Evolutionary conservation across 129 eudicot species (phyloP), one percentile per base, ranked within the genome.

Genomic region (Centrapalus pauciflorus): DNA sequence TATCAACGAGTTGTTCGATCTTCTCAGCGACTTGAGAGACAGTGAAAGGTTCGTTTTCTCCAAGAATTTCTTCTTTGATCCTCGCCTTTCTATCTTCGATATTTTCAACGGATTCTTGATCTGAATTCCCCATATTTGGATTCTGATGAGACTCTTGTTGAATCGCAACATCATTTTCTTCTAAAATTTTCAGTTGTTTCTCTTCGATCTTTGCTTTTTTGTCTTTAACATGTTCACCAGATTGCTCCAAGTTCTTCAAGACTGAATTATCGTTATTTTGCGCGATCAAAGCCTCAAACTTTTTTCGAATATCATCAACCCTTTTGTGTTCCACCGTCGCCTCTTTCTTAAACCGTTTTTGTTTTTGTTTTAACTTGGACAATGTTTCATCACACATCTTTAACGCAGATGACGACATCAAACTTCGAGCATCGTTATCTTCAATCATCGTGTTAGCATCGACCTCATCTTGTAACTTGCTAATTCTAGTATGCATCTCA

Each of bases 391-490:
- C 78, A 58, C 95, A 90, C 4, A 86, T 83, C 21, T 83, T 86
- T 16, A 86, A 40, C 34, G 90, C 87, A 11, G 84, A 32, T 2
- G 83, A 63, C 1, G 90, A 79, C 90, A 90, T 90, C 51, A 81
- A 25, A 3, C 61, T 77, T 33, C 77, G 78, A 26, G 97, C 95
- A 54, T 86, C 95, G 45, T 69, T 81, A 41, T 90, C 97, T 35
- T 86, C 88, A 16, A 83, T 79, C 13, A 64, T 76, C 1, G 76
- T 67, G 14, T 81, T 83, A 4, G 79, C 59, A 4, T 67, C 76
- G 69, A 86, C 83, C 72, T 90, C 97, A 74, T 90, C 88, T 64
- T 90, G 88, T 67, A 90, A 75, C 54, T 63, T 48, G 71, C 79
- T 71, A 56, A 86, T 86, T 74, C 64, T 77, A 0, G 71, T 67